Base-by-base conservation (phyloP, 352 stramenopile species). In the Aphanomyces euteiches region DNA sequence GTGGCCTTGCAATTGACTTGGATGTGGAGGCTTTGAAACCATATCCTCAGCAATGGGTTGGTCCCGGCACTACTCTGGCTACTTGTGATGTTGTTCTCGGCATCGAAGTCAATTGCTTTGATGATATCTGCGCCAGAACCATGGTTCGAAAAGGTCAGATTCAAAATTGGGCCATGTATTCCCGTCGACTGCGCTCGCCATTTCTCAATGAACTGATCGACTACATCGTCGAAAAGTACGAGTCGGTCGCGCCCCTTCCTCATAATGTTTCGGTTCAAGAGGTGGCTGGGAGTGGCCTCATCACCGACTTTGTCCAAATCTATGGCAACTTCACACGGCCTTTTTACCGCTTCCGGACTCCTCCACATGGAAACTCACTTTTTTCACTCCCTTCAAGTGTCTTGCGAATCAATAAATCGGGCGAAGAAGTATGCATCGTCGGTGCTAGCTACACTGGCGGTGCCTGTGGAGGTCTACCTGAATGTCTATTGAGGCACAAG, bases 371-470 rank as follows among this genome's bases (percentile, higher is more conserved):
- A n/a, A 50, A n/a, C 10, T n/a, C 43, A 12, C 43, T 50, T 2
- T 12, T n/a, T 12, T n/a, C 10, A 12, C 1, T n/a, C 43, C 1
- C 17, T 12, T 12, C 43, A n/a, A n/a, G 43, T 2, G 43, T 50
- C 10, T n/a, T 50, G 10, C 43, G 43, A 12, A 50, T 50, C 43
- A 12, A n/a, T n/a, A 50, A 50, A n/a, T n/a, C 10, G 17, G 43
- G 17, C 43, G 43, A 50, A 50, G 43, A 50, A 50, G 43, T 50
- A 50, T 50, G 43, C 43, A 50, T 50, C 43, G 43, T 50, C 10
- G 43, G 43, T n/a, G 17, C 43, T 12, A n/a, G 17, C 43, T 50
- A 50, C 43, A 50, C 43, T n/a, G 43, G 43, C 43, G 43, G 43
- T 0, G 43, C 10, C 43, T 50, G 43, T 50, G 43, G 43, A 12